A percentile compares a stretch with the other conserved stretches of the same genome.
These are phyloP conservation scores for Homolaphlyctis polyrhiza DNA, from an alignment of 371 early-diverging fungal genomes.

Conservation along the genomic window DNA sequence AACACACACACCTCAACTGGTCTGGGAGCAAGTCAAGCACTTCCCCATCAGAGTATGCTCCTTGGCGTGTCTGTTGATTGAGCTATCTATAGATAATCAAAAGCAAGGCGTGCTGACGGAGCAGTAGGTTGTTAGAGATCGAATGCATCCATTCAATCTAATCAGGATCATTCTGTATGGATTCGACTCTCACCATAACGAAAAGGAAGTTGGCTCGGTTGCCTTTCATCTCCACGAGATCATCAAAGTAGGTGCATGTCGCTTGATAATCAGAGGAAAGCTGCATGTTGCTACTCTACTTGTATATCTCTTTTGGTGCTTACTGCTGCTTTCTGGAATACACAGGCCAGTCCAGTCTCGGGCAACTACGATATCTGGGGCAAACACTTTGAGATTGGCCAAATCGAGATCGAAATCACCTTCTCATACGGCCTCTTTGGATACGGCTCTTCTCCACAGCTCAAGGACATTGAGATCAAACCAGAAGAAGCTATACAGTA, in stretches of 20 bases:
- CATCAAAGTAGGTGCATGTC: constrained; percentile 20
- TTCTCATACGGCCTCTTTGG: constrained; percentile 37
- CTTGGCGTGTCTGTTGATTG: too few relatives aligned
- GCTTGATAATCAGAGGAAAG: too few relatives aligned
- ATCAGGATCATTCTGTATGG: constrained; percentile 15
- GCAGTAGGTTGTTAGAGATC: constrained; percentile 16
- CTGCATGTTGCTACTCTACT: too few relatives aligned
- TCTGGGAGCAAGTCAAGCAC: constrained; percentile 31
- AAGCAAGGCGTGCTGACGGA: too few relatives aligned
- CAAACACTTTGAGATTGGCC: constrained; percentile 25
- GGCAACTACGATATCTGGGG: constrained; percentile 31
- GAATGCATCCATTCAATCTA: constrained; percentile 26
- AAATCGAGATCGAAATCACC: constrained; percentile 32
- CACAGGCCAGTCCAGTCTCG: constrained; percentile 26
- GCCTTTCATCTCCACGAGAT: constrained; percentile 38
- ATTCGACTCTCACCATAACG: constrained; percentile 3
- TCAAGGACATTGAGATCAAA: constrained; percentile 22
- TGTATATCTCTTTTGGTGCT: too few relatives aligned
- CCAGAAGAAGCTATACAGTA: constrained; percentile 26
- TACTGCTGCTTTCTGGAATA: too few relatives aligned
- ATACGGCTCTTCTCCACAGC: constrained; percentile 31
- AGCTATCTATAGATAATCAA: too few relatives aligned
- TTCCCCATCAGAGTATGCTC: constrained; percentile 21
- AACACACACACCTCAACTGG: constrained; percentile 4
- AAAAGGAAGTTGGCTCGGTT: constrained; percentile 15